Base-by-base conservation (phyloP, 441 rosid species). In the Codiaeum variegatum region DNA sequence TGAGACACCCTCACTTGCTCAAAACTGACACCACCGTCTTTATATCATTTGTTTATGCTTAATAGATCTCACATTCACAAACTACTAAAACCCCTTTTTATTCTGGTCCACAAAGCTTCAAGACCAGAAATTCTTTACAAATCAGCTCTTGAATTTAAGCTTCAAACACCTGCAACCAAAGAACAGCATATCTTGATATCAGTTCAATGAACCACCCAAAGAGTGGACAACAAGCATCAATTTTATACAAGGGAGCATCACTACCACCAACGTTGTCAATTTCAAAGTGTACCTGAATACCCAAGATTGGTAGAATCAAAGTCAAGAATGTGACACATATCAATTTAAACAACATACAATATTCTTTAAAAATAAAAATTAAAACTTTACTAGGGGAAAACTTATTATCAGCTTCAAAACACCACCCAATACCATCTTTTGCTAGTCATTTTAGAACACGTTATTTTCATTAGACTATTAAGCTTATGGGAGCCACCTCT, bases 1-100 rank as follows among this genome's bases (percentile, higher is more conserved):
- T 13, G 77, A 80, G 80, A 86, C 85, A 88, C 81, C 73, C 88
- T 92, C 93, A 88, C 88, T 88, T 81, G 90, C 94, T 79, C 75
- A 83, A 84, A 78, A 86, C 89, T 88, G 91, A 90, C 97, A 89
- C 86, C 82, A 81, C 83, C 84, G 73, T 52, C 83, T 75, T 54
- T 70, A 21, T 62, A 70, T 71, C 59, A 83, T 69, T 84, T 83
- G 78, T 85, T 83, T 83, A 81, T 78, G 79, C 59, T 72, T 80
- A 79, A 83, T 80, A 84, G 78, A 67, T 79, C 77, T 67, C 78
- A 58, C n/a, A 46, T 18, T 78, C 83, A 76, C 84, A 76, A 80
- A 56, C 58, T 51, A 60, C 78, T 78, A 52, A 67, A 66, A 75
- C 46, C 65, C 56, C 59, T 36, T 67, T 32, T 55, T 29, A 28